Conservation (phyloP, 257 asterid genomes). For the Solanum corneliomulleri region DNA sequence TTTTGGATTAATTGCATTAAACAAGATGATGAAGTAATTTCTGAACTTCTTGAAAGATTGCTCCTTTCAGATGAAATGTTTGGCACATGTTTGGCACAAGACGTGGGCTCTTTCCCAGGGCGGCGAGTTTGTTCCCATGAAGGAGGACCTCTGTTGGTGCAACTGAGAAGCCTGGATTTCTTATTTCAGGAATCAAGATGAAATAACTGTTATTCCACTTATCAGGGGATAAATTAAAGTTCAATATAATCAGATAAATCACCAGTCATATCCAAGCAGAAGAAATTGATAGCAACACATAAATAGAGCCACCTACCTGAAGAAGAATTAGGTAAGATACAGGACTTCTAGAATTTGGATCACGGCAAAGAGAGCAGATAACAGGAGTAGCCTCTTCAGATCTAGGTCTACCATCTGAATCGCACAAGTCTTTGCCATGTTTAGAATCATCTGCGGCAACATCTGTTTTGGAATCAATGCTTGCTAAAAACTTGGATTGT, state of each 20-base stretch:
- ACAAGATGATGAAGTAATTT: slow-evolving; percentile 29
- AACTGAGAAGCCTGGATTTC: slow-evolving; percentile 93
- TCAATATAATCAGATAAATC: background rate
- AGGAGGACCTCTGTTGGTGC: slow-evolving; percentile 56
- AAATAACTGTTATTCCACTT: slow-evolving; percentile 3
- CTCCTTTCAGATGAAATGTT: slow-evolving; percentile 14
- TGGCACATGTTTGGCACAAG: slow-evolving; percentile 12
- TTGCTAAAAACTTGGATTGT: slow-evolving; percentile 83
- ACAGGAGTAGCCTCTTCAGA: slow-evolving; percentile 47
- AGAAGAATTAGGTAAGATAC: slow-evolving; percentile 83
- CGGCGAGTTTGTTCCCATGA: slow-evolving; percentile 62
- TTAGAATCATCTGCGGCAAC: slow-evolving; percentile 45
- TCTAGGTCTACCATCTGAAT: slow-evolving; percentile 26
- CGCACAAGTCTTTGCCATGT: slow-evolving; percentile 29
- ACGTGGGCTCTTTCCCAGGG: slow-evolving; percentile 44
- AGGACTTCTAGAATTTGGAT: slow-evolving; percentile 53
- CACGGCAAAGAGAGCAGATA: slow-evolving; percentile 88
- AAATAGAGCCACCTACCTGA: slow-evolving; percentile 45
- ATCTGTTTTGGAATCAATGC: slow-evolving; percentile 45
- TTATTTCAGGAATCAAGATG: slow-evolving; percentile 29
- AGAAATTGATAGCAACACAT: background rate
- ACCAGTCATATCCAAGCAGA: background rate
- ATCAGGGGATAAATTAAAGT: background rate
- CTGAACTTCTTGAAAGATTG: slow-evolving; percentile 21
- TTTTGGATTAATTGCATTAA: slow-evolving; percentile 46